These are phyloP conservation scores for Phytophthora europaea DNA, from an alignment of 352 stramenopile species.

Conservation along the genomic window DNA sequence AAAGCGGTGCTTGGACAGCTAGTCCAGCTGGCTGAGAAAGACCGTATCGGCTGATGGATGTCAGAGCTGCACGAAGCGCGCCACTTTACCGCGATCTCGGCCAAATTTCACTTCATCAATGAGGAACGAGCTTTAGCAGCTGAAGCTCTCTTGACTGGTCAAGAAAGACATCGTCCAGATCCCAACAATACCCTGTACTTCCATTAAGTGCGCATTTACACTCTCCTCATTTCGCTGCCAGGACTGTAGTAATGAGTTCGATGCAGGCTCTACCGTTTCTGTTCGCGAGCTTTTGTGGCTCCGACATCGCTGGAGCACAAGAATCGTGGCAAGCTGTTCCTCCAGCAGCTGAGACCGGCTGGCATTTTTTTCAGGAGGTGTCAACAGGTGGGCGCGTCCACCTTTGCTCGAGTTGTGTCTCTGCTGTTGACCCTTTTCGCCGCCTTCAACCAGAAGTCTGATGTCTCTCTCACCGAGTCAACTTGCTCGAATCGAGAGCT, in stretches of 20 bases:
- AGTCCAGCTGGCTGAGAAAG: conserved; percentile 40
- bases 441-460: conserved; percentile 22
- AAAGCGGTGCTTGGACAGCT: conserved; percentile 26
- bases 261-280: conserved; percentile 21
- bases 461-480: conserved; percentile 11
- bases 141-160: neutral
- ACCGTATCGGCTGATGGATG: conserved; percentile 27
- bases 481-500: neutral
- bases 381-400: conserved; percentile 21
- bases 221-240: conserved; percentile 1
- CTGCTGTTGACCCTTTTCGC: conserved; percentile 18
- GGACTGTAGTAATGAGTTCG: neutral
- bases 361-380: conserved; percentile 31
- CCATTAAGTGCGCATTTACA: neutral
- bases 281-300: conserved; percentile 31
- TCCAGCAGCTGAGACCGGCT: conserved; percentile 33
- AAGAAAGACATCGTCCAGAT: neutral
- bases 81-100: neutral
- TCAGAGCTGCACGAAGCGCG: conserved; percentile 1
- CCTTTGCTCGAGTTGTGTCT: conserved; percentile 24
- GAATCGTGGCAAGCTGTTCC: conserved; percentile 11
- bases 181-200: neutral
- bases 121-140: neutral
- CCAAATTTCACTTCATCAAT: neutral
- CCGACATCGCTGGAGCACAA: conserved; percentile 5